Base-by-base conservation (phyloP, 768 basidiomycete genomes). In the Calocera viscosa region DNA sequence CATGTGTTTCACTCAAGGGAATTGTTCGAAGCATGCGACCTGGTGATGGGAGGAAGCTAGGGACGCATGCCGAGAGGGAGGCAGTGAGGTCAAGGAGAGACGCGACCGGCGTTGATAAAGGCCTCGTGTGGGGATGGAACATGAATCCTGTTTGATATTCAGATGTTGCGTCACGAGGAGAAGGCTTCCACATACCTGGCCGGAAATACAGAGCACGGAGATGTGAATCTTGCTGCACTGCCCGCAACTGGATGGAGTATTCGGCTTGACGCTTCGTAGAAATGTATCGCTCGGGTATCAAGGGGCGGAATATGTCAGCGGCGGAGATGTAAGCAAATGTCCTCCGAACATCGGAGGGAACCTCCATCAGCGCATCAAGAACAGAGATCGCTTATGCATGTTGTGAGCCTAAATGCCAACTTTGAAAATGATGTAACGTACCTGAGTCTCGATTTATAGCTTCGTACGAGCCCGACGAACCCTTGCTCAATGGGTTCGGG, bases 221-320 rank as follows among this genome's bases (percentile, higher is more conserved):
- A 39, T 76, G 70, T n/a, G 70, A 72, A 22, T 81, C 72, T 26
- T 76, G 47, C 39, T 65, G 76, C 53, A 74, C 22, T 69, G 69
- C 71, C 86, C 79, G 72, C 73, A 87, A 80, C 33, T 78, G 80
- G 68, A 98, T 90, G 34, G 78, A 79, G 38, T 76, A 73, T 74
- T 99, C 96, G 8, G 96, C 93, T 72, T 93, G 85, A 22, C 94
- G 85, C 78, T 99, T 99, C n/a, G 91, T 89, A 73, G 88, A 82
- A 72, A 98, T 92, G 78, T 99, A 99, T 38, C 89, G 79, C 0
- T 83, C 81, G 32, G 94, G 86, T 64, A 98, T 83, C 72, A 95
- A 72, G 30, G 95, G 96, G 16, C 91, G 85, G 77, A 86, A 93
- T 60, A 95, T 84, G 74, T 94, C 92, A 73, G 95, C 95, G 5